These are phyloP conservation scores for Skeletonema potamos DNA, from an alignment of 108 stramenopile species.

Conservation along the genomic window DNA sequence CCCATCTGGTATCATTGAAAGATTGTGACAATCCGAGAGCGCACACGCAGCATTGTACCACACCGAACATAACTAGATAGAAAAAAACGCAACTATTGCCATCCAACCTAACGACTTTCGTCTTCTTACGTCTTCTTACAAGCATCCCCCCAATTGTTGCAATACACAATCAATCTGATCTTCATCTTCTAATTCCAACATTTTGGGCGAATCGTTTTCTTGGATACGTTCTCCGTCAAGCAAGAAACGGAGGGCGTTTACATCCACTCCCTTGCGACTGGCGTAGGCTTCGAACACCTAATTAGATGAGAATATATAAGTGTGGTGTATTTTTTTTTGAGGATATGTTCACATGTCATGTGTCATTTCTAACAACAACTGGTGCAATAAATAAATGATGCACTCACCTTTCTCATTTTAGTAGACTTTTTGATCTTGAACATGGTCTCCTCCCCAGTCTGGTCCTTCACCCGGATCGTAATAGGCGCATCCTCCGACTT, in stretches of 20 bases:
- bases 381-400: too few species aligned
- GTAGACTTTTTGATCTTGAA: slow-evolving; percentile 86
- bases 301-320: background rate
- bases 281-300: slow-evolving; percentile 68
- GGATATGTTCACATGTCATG: background rate
- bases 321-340: background rate
- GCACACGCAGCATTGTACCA: background rate
- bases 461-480: slow-evolving; percentile 50
- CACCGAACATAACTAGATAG: background rate
- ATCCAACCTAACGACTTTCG: background rate
- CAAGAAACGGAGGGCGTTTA: slow-evolving; percentile 65
- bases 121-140: background rate
- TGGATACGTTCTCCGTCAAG: slow-evolving; percentile 74
- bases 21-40: background rate
- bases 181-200: slow-evolving; percentile 80
- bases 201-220: slow-evolving; percentile 56
- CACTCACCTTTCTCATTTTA: slow-evolving; percentile 62
- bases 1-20: background rate
- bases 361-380: background rate
- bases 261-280: slow-evolving; percentile 65
- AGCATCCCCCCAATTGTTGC: slow-evolving; percentile 40
- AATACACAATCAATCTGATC: slow-evolving; percentile 86
- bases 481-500: slow-evolving; percentile 20
- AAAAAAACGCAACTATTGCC: background rate
- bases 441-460: slow-evolving; percentile 76